Evolutionary conservation across 2,329 filamentous ascomycete genomes (phyloP), one percentile per base, ranked within the genome.

Genomic region (Ambrosiella cleistominuta): DNA sequence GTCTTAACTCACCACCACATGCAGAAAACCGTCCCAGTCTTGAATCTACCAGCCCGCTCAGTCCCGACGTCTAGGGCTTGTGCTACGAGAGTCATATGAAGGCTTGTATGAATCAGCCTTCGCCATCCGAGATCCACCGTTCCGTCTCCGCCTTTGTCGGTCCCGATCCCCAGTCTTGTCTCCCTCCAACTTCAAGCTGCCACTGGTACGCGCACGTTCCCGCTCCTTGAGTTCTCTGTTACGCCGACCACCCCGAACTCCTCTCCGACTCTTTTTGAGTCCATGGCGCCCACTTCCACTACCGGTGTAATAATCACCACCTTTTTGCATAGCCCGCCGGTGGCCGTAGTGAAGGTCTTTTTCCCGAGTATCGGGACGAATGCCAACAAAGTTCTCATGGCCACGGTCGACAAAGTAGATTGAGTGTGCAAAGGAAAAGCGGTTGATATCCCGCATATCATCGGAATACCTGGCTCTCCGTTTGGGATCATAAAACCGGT

Each of bases 391-490:
- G 42, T 83, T 80, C 66, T 89, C 86, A 13, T 80, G 80, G 12
- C 85, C 86, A 57, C 82, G 76, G 66, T 89, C 85, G 50, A 89
- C 83, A 57, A 89, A 80, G 5, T 69, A 66, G 61, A 82, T 79
- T 0, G 74, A 75, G 58, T 82, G 72, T 67, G 88, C 84, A 64
- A 89, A 89, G 0, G 82, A 84, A 66, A 87, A 88, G 38, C 85
- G 75, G 66, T 86, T 81, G 69, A 79, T 79, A 8, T 42, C 52
- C 19, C 13, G 47, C 12, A 36, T 38, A 17, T 35, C 38, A 13
- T 27, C 19, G 15, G 52, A 54, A 9, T 36, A 11, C 13, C 13
- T n/a, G 15, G 38, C 8, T 9, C 12, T 54, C 56, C 72, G 67
- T 62, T 74, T 74, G 42, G 74, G 64, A 49, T 74, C 70, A 67